Evolutionary conservation across 768 basidiomycete species (phyloP), one percentile per base, ranked within the genome.

Genomic region (Lentinula sp.): DNA sequence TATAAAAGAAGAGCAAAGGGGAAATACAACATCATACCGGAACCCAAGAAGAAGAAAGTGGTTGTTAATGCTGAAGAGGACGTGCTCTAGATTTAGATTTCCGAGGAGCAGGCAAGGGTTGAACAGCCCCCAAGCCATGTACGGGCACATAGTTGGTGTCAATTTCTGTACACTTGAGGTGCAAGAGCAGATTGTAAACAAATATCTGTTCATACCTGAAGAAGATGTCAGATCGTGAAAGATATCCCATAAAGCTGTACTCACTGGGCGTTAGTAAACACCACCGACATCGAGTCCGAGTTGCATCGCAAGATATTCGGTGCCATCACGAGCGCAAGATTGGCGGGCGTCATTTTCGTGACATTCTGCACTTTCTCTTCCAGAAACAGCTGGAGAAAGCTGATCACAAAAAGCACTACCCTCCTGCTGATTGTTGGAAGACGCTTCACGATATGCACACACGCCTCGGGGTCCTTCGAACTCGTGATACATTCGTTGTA

Each of bases 321-420:
- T 1, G 94, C 92, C 87, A 97, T 90, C 18, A 97, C 92, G 15
- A 95, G 75, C 8, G 94, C 92, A 63, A 96, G 74, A 71, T 94
- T 95, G 40, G 86, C 86, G 10, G 89, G 83, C 3, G 92, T 95
- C 94, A 95, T 96, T 75, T 95, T 93, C 45, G 92, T 94, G 50
- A 78, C 72, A 11, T 71, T 75, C 64, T 91, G 83, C 18, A 90
- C 85, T 65, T 83, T 82, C 46, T 91, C 88, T 52, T 89, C 87
- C 56, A 94, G 73, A 76, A 97, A 97, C 57, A 93, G 74, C 76
- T 96, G 94, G 54, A 95, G 73, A 75, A 97, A 96, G 75, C 90
- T 94, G 72, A 97, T 78, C 28, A 95, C 83, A 70, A 95, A 96
- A 57, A 95, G 72, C 11, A 96, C 80, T 8, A 96, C 95, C 10